A percentile compares a stretch with the other conserved stretches of the same genome.
phyloP scores from a whole-genome alignment of 2,329 filamentous ascomycete species.

The Cordyceps pruinosa region DNA sequence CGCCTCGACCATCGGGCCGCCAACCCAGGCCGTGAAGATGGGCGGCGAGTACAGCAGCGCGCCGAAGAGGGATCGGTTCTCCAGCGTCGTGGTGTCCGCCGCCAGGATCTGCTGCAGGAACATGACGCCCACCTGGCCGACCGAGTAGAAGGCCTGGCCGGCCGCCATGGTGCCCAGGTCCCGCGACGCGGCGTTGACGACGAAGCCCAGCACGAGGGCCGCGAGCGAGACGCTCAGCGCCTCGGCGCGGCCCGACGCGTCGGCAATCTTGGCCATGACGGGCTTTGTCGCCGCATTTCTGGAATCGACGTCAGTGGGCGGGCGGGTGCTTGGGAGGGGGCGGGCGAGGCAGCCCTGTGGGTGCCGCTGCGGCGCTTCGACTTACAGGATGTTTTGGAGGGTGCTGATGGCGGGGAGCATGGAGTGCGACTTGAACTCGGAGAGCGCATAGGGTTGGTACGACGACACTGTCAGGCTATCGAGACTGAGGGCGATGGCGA shows the following conservation, averaged over 20 bases:
- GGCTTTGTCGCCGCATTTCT: constrained; percentile 13
- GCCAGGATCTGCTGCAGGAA: constrained; percentile 59
- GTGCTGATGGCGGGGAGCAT: constrained; percentile 3
- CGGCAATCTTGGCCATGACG: constrained; percentile 50
- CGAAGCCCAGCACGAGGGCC: constrained; percentile 50
- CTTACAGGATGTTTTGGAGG: constrained; percentile 6
- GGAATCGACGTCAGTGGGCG: not conserved
- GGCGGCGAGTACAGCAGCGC: constrained; percentile 54
- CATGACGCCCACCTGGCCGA: constrained; percentile 50
- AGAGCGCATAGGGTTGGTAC: constrained; percentile 9
- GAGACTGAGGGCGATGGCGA: constrained; percentile 1
- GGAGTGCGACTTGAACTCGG: constrained; percentile 3
- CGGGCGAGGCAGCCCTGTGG: too few species aligned
- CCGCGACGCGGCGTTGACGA: constrained; percentile 48
- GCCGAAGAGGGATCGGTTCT: constrained; percentile 53
- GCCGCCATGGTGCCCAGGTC: constrained; percentile 47
- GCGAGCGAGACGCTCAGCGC: constrained; percentile 48
- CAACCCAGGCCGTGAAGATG: constrained; percentile 55
- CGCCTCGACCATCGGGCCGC: constrained; percentile 32
- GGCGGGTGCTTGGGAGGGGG: not conserved
- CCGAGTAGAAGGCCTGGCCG: constrained; percentile 55
- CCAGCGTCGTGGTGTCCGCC: constrained; percentile 53
- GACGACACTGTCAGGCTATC: constrained; percentile 1
- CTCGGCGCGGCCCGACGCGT: constrained; percentile 56
- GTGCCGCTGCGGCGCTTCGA: too few species aligned